A percentile compares a stretch with the other conserved stretches of the same genome.
These are phyloP conservation scores for Melampsora americana DNA, from an alignment of 1,284 basidiomycete genomes.

Conservation along the genomic window DNA sequence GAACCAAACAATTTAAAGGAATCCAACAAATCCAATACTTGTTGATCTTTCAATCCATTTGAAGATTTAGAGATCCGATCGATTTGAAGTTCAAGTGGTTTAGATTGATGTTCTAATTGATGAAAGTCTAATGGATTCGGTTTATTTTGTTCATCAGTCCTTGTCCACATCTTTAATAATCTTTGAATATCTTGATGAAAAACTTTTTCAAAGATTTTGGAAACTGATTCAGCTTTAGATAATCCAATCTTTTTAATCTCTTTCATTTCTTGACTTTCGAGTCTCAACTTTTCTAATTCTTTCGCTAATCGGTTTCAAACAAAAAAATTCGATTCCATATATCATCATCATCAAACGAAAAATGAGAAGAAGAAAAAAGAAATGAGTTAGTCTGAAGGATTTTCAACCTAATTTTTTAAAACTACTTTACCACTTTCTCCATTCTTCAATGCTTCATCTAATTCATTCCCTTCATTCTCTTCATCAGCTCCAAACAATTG, in stretches of 20 bases:
- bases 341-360: background rate
- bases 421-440: constrained; percentile 84
- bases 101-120: constrained; percentile 66
- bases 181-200: constrained; percentile 84
- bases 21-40: constrained; percentile 17
- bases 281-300: constrained; percentile 83
- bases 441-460: constrained; percentile 78
- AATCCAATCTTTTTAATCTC: constrained; percentile 63
- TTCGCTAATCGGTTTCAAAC: constrained; percentile 64
- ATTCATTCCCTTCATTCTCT: constrained; percentile 70
- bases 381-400: no score
- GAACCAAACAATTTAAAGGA: constrained; percentile 41
- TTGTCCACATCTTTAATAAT: constrained; percentile 89
- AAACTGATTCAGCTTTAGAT: constrained; percentile 62
- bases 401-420: no score
- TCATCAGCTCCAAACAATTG: constrained; percentile 85
- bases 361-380: constrained; percentile 6
- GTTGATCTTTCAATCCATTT: constrained; percentile 38
- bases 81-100: constrained; percentile 52
- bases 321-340: no score
- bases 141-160: constrained; percentile 86
- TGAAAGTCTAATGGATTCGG: constrained; percentile 81
- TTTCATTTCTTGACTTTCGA: constrained; percentile 83
- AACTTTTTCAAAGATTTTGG: constrained; percentile 80
- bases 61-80: background rate